Percentiles rank a stretch among this genome's conserved stretches.
Conservation (phyloP, 495 filamentous ascomycete species). For the Astrocystis sublimbata region DNA sequence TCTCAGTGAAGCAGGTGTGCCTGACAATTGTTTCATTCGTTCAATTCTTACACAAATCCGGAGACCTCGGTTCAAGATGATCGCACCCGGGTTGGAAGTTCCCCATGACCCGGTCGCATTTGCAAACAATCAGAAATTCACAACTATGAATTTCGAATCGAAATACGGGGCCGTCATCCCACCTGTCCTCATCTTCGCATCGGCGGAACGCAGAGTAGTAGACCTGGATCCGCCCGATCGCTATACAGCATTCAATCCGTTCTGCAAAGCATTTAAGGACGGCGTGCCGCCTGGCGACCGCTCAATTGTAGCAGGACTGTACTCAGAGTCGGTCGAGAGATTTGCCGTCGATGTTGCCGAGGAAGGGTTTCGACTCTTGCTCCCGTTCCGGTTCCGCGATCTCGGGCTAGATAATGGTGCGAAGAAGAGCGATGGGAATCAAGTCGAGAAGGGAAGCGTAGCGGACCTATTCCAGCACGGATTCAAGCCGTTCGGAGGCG, state of each 20-base stretch:
- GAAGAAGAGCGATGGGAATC: background rate
- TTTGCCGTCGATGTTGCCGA: background rate
- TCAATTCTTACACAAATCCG: background rate
- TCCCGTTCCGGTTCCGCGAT: background rate
- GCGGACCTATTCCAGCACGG: background rate
- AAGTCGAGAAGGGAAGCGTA: background rate
- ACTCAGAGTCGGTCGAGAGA: background rate
- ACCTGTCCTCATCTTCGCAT: background rate
- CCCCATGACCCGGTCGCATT: no score
- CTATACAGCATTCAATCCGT: background rate
- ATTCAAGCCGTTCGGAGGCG: slow-evolving; percentile 1
- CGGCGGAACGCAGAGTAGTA: background rate
- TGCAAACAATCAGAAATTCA: no score
- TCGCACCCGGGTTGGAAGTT: background rate
- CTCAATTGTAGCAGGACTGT: background rate
- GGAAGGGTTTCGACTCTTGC: slow-evolving; percentile 4
- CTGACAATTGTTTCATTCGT: background rate
- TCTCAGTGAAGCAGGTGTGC: background rate
- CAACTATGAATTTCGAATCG: no score
- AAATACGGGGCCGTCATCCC: no score
- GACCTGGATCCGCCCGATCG: background rate
- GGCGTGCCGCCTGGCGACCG: background rate
- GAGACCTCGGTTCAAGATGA: background rate
- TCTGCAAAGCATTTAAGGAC: background rate
- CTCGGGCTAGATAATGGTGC: background rate